phyloP scores from a whole-genome alignment of 2,329 filamentous ascomycete species.

The Scopulariopsis brevicaulis region DNA sequence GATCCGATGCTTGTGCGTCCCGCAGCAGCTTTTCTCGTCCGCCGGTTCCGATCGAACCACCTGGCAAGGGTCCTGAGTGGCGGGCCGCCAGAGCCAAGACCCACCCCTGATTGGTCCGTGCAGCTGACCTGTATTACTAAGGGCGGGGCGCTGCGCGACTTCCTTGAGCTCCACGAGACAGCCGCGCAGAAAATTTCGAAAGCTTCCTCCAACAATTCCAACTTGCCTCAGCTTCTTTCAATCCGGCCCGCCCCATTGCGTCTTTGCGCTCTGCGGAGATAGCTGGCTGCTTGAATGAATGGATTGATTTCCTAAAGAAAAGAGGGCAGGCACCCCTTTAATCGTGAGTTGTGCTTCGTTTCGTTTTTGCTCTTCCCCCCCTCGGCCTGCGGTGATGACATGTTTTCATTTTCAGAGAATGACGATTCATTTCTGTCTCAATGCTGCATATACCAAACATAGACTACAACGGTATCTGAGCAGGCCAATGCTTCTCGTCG shows the following conservation, averaged over 20 bases:
- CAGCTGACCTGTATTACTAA: not conserved
- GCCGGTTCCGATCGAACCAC: not conserved
- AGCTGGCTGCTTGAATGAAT: not conserved
- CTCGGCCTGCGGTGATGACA: conserved; percentile 45
- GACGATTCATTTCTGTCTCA: conserved; percentile 45
- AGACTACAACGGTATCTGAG: conserved; percentile 99
- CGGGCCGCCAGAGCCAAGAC: not conserved
- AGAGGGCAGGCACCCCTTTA: not conserved
- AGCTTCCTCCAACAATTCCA: not conserved
- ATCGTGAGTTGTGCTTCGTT: not conserved
- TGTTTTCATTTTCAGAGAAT: conserved; percentile 43
- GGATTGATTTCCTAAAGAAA: not conserved
- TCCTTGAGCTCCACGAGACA: not conserved
- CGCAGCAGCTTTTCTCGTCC: not conserved
- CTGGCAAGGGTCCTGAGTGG: not conserved
- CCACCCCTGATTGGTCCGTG: not conserved
- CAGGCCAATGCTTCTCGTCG: not conserved
- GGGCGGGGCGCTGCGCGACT: not conserved
- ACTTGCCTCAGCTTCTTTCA: not conserved
- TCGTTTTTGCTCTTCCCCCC: not conserved
- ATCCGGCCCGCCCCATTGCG: not conserved
- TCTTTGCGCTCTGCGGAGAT: not conserved
- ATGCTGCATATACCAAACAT: conserved; percentile 52
- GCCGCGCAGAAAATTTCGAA: not conserved
- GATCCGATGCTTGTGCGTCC: too few relatives aligned